Evolutionary conservation across 78 protist species (phyloP), one percentile per base, ranked within the genome.

Genomic region (Chrysochromulina parva): DNA sequence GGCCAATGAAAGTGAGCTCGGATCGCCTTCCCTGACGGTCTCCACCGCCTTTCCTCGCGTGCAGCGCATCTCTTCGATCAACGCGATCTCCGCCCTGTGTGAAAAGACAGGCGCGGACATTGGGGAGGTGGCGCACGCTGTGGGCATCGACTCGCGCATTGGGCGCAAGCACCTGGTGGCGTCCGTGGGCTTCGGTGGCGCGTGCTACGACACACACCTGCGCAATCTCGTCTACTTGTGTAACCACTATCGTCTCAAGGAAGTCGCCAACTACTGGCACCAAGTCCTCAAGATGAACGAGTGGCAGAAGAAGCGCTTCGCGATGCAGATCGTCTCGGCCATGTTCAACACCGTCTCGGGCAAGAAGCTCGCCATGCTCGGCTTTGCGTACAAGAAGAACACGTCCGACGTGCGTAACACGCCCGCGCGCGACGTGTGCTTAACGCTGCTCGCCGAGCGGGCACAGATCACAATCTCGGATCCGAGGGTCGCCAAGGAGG

Each of bases 341-440:
- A 91, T 97, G 95, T 98, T 97, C 96, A 93, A 96, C 96, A 97
- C 96, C 14, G 95, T 97, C 53, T 22, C 66, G 14, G 89, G 87
- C 84, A 98, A 98, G 97, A 91, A 91, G 82, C 90, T 98, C 84
- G 92, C 96, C 66, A 28, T 97, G 28, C 85, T 93, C 24, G 96
- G 95, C 20, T 97, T 98, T 85, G 98, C 99, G 48, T 98, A 96
- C 95, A 98, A 98, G 96, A 97, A 96, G 92, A 95, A 98, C 94
- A 98, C 99, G 9, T 97, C 82, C 50, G 94, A 88, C 84, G 65
- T 85, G 47, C 90, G 99, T 26, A 98, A 96, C 92, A 74, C 98
- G 20, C 88, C 99, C 0, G 95, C 99, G 48, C 93, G 96, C 78
- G 55, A 88, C 85, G 95, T 98, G 22, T 47, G 88, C 67, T 0